Conservation (phyloP, 1,139 yeast species). For the Casaregolazyma lundiana region DNA sequence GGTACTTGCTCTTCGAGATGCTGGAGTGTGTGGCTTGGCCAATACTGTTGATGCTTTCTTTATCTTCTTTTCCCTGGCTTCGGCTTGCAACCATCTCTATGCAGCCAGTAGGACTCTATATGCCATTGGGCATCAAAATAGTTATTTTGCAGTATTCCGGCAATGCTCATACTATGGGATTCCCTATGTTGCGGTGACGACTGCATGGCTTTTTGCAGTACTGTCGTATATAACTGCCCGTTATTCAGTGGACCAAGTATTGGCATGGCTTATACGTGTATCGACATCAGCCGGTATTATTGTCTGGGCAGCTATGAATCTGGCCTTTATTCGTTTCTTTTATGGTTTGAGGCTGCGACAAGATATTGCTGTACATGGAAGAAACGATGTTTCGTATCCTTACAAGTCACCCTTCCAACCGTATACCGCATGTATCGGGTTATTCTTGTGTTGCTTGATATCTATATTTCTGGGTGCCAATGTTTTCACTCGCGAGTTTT, state of each 20-base stretch:
- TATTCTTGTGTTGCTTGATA: slow-evolving; percentile 50
- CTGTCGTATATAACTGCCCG: slow-evolving; percentile 58
- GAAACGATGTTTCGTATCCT: slow-evolving; percentile 48
- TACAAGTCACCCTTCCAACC: slow-evolving; percentile 77
- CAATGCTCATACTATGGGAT: slow-evolving; percentile 45
- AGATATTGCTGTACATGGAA: slow-evolving; percentile 23
- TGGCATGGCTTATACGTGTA: slow-evolving; percentile 58
- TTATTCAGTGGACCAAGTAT: slow-evolving; percentile 57
- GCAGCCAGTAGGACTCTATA: slow-evolving; percentile 77
- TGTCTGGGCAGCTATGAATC: slow-evolving; percentile 79
- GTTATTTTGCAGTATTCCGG: slow-evolving; percentile 3
- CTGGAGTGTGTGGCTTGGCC: slow-evolving; percentile 60
- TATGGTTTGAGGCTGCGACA: slow-evolving; percentile 56
- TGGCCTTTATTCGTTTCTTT: slow-evolving; percentile 66
- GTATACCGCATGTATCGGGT: slow-evolving; percentile 63
- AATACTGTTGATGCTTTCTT: slow-evolving; percentile 61
- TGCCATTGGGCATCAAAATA: slow-evolving; percentile 46
- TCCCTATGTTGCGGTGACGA: slow-evolving; percentile 65
- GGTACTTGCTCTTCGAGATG: slow-evolving; percentile 71
- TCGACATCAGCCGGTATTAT: slow-evolving; percentile 68
- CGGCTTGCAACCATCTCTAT: slow-evolving; percentile 73
- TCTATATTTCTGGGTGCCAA: slow-evolving; percentile 67
- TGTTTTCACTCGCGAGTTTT: slow-evolving; percentile 51
- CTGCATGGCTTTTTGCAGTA: slow-evolving; percentile 57
- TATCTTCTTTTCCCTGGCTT: slow-evolving; percentile 68